Evolutionary conservation across 495 filamentous ascomycete species (phyloP), one percentile per base, ranked within the genome.

Genomic region (Tuber calosporum): DNA sequence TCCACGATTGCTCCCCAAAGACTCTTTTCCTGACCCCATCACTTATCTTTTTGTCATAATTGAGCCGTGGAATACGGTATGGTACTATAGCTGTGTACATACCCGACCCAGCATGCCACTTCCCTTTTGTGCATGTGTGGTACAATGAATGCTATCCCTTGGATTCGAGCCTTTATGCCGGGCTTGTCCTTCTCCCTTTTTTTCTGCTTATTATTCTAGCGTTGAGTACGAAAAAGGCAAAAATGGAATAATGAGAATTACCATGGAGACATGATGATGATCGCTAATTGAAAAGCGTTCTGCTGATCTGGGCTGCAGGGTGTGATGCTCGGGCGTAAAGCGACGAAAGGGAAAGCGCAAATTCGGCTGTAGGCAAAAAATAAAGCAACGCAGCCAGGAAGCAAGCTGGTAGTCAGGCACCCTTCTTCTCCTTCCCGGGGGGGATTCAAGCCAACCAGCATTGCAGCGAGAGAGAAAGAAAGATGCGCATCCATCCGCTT

Each of bases 261-360:
- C 34, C 53, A 34, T 19, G 13, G 19, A 62, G 13, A 30, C 26
- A 34, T 19, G 53, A 62, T 19, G 53, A 62, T 62, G 19, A 62
- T 62, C 53, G 26, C 26, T 62, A 17, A 62, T 62, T 62, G n/a
- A 34, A 62, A 19, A 62, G 53, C 53, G 26, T 34, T 34, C 53
- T 62, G 53, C 19, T 26, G 53, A 62, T 62, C 53, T 62, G 53
- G 69, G 38, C 62, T 72, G 22, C 40, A 36, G 67, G 75, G 74
- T 70, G 74, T 76, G 74, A 68, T 73, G 69, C 67, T 77, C 75
- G 74, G 75, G 41, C 70, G 68, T 77, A 34, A 48, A 78, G 75
- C 75, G 76, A 72, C 38, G 74, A 78, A 78, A 73, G 74, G 67
- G 75, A 77, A 77, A 77, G 75, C 75, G 75, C 69, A 67, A 58